Percentiles rank a stretch among this genome's conserved stretches.
phyloP scores from a whole-genome alignment of 164 flowering plant genomes.

The Euptelea pleiosperma region DNA sequence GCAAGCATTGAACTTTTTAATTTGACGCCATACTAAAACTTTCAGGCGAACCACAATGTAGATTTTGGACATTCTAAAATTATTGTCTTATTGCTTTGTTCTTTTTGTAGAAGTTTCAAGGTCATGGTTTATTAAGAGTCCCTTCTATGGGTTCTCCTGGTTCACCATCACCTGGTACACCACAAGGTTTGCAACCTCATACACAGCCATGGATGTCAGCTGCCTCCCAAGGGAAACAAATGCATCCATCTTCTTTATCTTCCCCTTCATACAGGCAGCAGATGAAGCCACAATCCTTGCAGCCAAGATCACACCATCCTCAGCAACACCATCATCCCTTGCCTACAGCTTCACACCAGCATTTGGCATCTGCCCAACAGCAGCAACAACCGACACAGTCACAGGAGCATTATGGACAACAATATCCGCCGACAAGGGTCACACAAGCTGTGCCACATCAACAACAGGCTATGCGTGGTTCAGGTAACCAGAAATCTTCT shows the following conservation, averaged over 20 bases:
- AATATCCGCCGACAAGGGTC: conserved; percentile 42
- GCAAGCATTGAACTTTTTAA: neutral
- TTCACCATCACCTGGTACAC: conserved; percentile 41
- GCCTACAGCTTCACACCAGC: conserved; percentile 44
- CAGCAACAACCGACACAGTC: conserved; percentile 38
- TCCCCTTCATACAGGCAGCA: conserved; percentile 57
- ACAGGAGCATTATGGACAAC: conserved; percentile 59
- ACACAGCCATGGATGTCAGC: conserved; percentile 79
- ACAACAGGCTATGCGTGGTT: conserved; percentile 44
- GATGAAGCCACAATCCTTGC: conserved; percentile 47
- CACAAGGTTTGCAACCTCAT: conserved; percentile 49
- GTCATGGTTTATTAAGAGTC: conserved; percentile 51
- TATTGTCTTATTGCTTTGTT: neutral
- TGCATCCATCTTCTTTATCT: conserved; percentile 53
- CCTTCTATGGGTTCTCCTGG: conserved; percentile 45
- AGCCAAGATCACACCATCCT: conserved; percentile 53
- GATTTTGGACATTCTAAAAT: neutral
- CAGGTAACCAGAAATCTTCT: conserved; percentile 50
- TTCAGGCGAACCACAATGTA: neutral
- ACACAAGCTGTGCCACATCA: conserved; percentile 45
- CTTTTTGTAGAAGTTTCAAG: conserved; percentile 59
- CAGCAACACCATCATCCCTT: conserved; percentile 43
- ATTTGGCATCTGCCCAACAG: conserved; percentile 40
- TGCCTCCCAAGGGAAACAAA: conserved; percentile 52
- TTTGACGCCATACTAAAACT: neutral